Evolutionary conservation across 352 stramenopile species (phyloP).

Genomic region (Pythium biforme): DNA sequence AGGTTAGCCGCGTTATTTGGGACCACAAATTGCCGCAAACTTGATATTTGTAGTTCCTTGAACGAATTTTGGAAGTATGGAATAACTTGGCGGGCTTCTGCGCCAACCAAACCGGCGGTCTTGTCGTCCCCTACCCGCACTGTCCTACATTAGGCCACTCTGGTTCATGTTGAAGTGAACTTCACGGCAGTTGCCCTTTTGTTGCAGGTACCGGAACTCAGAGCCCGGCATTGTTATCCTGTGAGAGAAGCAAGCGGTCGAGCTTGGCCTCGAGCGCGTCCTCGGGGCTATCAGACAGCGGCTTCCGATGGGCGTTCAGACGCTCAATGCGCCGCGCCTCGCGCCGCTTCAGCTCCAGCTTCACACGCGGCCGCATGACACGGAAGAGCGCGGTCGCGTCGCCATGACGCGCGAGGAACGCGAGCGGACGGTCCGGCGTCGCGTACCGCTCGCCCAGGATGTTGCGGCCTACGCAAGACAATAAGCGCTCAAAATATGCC

Average conservation of each 20-base stretch:
- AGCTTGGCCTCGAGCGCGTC: constrained; percentile 17
- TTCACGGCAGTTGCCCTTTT: not conserved
- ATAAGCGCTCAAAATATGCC: not conserved
- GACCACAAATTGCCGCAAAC: not conserved
- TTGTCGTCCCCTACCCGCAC: not conserved
- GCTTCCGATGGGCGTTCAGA: constrained; percentile 17
- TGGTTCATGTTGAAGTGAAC: constrained; percentile 25
- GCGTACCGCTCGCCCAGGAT: constrained; percentile 31
- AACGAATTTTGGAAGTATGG: not conserved
- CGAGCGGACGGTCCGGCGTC: constrained; percentile 11
- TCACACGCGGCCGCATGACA: constrained; percentile 22
- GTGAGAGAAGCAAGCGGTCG: not conserved
- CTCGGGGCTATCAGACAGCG: not conserved
- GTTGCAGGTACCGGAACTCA: constrained; percentile 1
- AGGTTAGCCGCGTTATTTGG: constrained; percentile 5
- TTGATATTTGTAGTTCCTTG: not conserved
- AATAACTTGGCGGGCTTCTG: not conserved
- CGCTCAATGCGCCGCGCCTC: constrained; percentile 28
- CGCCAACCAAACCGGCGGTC: constrained; percentile 21
- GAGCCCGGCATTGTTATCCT: not conserved
- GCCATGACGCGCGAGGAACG: constrained; percentile 8
- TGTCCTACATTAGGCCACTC: constrained; percentile 16
- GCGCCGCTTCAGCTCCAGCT: constrained; percentile 18
- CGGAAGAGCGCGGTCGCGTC: constrained; percentile 22
- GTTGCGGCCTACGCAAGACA: constrained; percentile 29